Percentiles rank a stretch among this genome's conserved stretches.
Evolutionary conservation across 768 basidiomycete species (phyloP).

Genomic region (Pholiota conissans): DNA sequence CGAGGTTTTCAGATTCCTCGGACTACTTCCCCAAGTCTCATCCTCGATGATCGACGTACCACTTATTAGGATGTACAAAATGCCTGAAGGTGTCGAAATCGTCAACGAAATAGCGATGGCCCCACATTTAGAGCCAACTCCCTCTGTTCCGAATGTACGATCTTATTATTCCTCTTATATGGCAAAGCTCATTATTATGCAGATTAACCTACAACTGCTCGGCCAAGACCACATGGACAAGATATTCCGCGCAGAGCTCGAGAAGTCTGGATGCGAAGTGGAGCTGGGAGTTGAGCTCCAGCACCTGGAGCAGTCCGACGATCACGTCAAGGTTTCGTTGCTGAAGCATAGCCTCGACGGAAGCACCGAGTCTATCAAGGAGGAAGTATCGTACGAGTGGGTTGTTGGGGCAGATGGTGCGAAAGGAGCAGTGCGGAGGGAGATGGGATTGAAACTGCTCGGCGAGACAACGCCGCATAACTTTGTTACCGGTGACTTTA

Average conservation of each 20-base stretch:
- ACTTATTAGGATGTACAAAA: conserved; percentile 31
- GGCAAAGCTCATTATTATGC: no score
- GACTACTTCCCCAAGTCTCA: conserved; percentile 32
- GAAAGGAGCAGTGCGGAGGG: conserved; percentile 38
- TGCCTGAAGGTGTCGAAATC: conserved; percentile 26
- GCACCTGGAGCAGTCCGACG: conserved; percentile 37
- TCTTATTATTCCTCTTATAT: no score
- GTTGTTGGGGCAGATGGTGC: conserved; percentile 47
- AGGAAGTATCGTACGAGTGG: conserved; percentile 31
- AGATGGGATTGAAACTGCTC: conserved; percentile 35
- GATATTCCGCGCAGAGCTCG: conserved; percentile 32
- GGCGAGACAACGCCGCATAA: conserved; percentile 37
- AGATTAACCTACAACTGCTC: conserved; percentile 12
- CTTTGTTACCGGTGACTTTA: conserved; percentile 41
- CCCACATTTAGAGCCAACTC: conserved; percentile 25
- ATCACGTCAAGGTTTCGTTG: conserved; percentile 36
- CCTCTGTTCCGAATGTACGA: conserved; percentile 30
- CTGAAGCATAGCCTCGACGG: conserved; percentile 22
- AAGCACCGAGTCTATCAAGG: conserved; percentile 17
- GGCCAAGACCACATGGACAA: conserved; percentile 36
- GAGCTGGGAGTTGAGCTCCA: conserved; percentile 44
- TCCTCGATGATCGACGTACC: conserved; percentile 17
- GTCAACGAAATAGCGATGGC: conserved; percentile 28
- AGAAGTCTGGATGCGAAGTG: conserved; percentile 29
- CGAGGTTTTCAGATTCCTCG: conserved; percentile 40